A percentile compares a stretch with the other conserved stretches of the same genome.
Conservation (phyloP, 2,329 filamentous ascomycete genomes). For the Aaosphaeria arxii region DNA sequence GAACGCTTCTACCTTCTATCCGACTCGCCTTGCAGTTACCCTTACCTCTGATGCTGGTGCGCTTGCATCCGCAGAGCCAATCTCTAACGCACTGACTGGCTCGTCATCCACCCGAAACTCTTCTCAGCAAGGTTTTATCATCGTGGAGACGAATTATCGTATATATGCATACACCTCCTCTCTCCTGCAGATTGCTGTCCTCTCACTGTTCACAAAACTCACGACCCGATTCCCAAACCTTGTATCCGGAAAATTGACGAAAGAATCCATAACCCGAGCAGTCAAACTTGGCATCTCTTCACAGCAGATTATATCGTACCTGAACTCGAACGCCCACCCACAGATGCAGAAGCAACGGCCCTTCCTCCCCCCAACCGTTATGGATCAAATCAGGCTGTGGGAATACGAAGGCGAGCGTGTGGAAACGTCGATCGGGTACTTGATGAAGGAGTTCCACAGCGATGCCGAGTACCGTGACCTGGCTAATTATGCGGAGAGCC, state of each 20-base stretch:
- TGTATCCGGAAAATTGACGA: constrained; percentile 86
- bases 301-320: constrained; percentile 91
- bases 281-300: constrained; percentile 89
- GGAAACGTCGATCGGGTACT: constrained; percentile 75
- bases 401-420: constrained; percentile 96
- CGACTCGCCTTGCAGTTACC: constrained; percentile 89
- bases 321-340: constrained; percentile 88
- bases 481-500: constrained; percentile 75
- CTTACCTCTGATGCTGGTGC: constrained; percentile 75
- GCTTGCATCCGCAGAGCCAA: constrained; percentile 53
- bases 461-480: constrained; percentile 68
- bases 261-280: constrained; percentile 81
- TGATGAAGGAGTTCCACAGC: constrained; percentile 84
- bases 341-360: constrained; percentile 79
- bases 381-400: constrained; percentile 97
- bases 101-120: constrained; percentile 37
- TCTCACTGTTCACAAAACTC: constrained; percentile 84
- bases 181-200: constrained; percentile 88
- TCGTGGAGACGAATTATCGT: constrained; percentile 97
- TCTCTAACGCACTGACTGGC: constrained; percentile 63
- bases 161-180: constrained; percentile 96
- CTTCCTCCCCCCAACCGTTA: constrained; percentile 87
- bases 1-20: constrained; percentile 64
- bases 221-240: constrained; percentile 92
- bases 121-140: constrained; percentile 72